phyloP scores from a whole-genome alignment of 495 filamentous ascomycete genomes.

The Cetradonia linearis region DNA sequence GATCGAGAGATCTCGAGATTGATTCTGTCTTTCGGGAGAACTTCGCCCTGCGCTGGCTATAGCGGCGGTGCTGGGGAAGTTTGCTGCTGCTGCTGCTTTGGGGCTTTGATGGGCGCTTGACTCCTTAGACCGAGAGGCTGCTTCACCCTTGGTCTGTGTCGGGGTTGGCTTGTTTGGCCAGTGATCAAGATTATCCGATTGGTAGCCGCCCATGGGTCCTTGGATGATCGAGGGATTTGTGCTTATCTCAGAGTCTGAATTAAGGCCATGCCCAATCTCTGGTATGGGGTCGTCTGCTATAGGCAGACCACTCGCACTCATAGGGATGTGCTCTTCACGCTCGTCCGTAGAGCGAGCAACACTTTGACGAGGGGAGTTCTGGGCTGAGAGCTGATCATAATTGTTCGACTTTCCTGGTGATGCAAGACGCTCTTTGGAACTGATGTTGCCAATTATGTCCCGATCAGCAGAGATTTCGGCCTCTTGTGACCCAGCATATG shows the following conservation, averaged over 20 bases:
- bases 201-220: slow-evolving; percentile 50
- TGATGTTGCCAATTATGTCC: slow-evolving; percentile 22
- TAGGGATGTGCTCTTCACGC: slow-evolving; percentile 37
- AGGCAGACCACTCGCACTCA: slow-evolving; percentile 53
- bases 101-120: slow-evolving; percentile 24
- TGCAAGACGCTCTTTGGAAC: background rate
- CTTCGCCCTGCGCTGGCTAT: slow-evolving; percentile 16
- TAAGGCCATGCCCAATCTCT: slow-evolving; percentile 49
- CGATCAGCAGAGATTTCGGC: slow-evolving; percentile 23
- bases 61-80: slow-evolving; percentile 20
- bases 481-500: slow-evolving; percentile 23
- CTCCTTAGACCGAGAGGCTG: slow-evolving; percentile 36
- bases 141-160: slow-evolving; percentile 35
- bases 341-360: slow-evolving; percentile 55
- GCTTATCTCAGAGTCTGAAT: slow-evolving; percentile 58
- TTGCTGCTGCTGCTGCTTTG: slow-evolving; percentile 24
- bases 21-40: slow-evolving; percentile 7
- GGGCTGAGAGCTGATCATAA: slow-evolving; percentile 22
- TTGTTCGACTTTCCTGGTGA: slow-evolving; percentile 10
- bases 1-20: slow-evolving; percentile 21
- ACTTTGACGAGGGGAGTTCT: slow-evolving; percentile 67
- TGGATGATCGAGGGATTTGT: slow-evolving; percentile 72
- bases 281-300: slow-evolving; percentile 46
- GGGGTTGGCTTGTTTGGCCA: slow-evolving; percentile 46
- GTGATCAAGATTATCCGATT: slow-evolving; percentile 39